phyloP scores from a whole-genome alignment of 2,329 filamentous ascomycete species.

The Acephala macrosclerotiorum region DNA sequence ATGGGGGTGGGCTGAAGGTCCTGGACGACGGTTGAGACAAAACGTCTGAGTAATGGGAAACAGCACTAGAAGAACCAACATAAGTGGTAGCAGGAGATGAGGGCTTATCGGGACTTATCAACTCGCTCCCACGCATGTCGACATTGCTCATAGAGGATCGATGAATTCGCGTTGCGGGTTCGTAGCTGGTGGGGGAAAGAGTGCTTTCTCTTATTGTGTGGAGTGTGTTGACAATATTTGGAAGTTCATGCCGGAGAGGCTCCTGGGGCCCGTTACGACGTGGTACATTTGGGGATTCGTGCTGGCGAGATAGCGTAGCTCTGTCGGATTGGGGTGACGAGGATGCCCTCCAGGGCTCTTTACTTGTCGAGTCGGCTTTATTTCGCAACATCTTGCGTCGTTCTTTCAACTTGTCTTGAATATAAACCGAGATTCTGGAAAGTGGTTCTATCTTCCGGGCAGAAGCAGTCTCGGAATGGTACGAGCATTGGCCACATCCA shows the following conservation, averaged over 20 bases:
- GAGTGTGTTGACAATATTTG: conserved; percentile 6
- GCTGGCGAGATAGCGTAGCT: conserved; percentile 3
- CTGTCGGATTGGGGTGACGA: conserved; percentile 3
- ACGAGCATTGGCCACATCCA: conserved; percentile 19
- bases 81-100: conserved; percentile 17
- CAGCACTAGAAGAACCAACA: conserved; percentile 6
- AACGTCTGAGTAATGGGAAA: conserved; percentile 9
- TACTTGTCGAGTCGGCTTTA: neutral
- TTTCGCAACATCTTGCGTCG: neutral
- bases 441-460: conserved; percentile 24
- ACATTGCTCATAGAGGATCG: conserved; percentile 10
- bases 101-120: conserved; percentile 9
- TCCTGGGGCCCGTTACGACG: neutral
- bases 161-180: neutral
- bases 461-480: conserved; percentile 8
- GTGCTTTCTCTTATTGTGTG: neutral
- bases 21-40: conserved; percentile 13
- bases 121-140: conserved; percentile 7
- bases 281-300: neutral
- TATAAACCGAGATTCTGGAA: conserved; percentile 12
- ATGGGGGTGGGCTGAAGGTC: conserved; percentile 9
- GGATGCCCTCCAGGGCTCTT: neutral
- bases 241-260: neutral
- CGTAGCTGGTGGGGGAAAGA: neutral
- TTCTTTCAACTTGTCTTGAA: conserved; percentile 8